Evolutionary conservation across 306 rosid species (phyloP).

Genomic region (Cucumis melo): DNA sequence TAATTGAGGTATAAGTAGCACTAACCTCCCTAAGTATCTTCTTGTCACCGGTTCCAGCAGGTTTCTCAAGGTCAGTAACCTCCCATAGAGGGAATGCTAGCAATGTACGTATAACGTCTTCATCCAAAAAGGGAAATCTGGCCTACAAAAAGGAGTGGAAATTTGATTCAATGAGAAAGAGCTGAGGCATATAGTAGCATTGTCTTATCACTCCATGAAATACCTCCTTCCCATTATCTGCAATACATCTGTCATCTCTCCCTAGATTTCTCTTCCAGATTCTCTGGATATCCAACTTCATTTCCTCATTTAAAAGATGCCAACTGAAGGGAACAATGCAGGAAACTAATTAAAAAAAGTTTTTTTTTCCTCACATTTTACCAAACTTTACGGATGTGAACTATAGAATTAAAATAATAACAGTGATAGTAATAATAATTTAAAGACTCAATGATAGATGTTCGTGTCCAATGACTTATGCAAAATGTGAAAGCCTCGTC

Average conservation of each 20-base stretch:
- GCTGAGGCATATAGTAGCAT: background rate
- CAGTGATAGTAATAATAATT: no score
- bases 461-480: background rate
- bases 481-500: background rate
- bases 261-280: constrained; percentile 98
- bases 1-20: background rate
- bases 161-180: background rate
- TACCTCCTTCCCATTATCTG: constrained; percentile 96
- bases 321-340: constrained; percentile 43
- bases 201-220: constrained; percentile 1
- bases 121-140: constrained; percentile 94
- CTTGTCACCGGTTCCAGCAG: constrained; percentile 80
- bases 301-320: constrained; percentile 72
- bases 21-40: constrained; percentile 80
- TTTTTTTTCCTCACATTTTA: background rate
- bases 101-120: constrained; percentile 61
- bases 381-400: background rate
- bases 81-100: constrained; percentile 80
- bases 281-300: constrained; percentile 93
- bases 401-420: background rate
- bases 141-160: constrained; percentile 30
- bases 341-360: constrained; percentile 1
- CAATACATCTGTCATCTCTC: constrained; percentile 92
- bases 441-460: background rate
- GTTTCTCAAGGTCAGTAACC: constrained; percentile 77